A percentile compares a stretch with the other conserved stretches of the same genome.
These are phyloP conservation scores for Coniochaeta ligniaria DNA, from an alignment of 2,329 filamentous ascomycete species.

Conservation along the genomic window DNA sequence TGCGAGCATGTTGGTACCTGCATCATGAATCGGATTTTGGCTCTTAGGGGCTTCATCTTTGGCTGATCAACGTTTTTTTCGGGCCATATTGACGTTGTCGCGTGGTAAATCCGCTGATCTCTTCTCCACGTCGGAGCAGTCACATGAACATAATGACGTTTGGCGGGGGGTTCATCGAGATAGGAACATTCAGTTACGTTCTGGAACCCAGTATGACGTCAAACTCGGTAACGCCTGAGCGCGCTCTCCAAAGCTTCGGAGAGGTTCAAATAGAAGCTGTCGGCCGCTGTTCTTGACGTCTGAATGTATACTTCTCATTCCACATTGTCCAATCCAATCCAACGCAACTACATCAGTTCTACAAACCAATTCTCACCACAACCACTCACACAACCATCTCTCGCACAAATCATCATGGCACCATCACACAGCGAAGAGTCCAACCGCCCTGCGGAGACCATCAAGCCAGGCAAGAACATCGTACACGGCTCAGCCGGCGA, in stretches of 20 bases:
- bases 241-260: not conserved
- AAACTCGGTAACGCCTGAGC: not conserved
- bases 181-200: not conserved
- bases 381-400: conserved; percentile 1
- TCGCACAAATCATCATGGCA: conserved; percentile 35
- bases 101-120: not conserved
- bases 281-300: not conserved
- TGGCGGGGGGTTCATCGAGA: not conserved
- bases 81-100: not conserved
- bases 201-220: not conserved
- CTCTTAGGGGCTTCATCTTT: not conserved
- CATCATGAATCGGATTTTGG: not conserved
- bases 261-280: not conserved
- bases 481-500: conserved; percentile 32
- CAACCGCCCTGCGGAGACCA: conserved; percentile 38
- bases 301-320: not conserved
- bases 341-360: not conserved
- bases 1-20: not conserved
- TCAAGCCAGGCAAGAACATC: conserved; percentile 32
- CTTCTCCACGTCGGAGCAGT: not conserved
- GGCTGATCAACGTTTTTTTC: not conserved
- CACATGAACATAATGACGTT: not conserved
- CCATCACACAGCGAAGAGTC: conserved; percentile 32
- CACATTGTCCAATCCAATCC: not conserved
- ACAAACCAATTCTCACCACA: not conserved